These are phyloP conservation scores for Suhomyces emberorum DNA, from an alignment of 805 yeast genomes.

Conservation along the genomic window DNA sequence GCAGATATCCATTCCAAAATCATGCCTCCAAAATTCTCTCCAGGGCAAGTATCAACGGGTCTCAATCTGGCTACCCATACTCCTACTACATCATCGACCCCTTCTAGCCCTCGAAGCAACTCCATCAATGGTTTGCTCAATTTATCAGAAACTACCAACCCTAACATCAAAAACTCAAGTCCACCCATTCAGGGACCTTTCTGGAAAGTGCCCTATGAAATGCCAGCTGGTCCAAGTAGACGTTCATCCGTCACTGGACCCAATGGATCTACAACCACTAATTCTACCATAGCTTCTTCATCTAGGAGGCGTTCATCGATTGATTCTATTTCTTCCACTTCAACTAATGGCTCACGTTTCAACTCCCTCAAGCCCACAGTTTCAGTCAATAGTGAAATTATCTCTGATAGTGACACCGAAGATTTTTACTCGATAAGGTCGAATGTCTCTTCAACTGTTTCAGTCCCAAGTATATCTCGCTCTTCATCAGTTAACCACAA, in stretches of 20 bases:
- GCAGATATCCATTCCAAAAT: slow-evolving; percentile 13
- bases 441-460: slow-evolving; percentile 13
- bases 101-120: slow-evolving; percentile 9
- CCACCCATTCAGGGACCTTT: slow-evolving; percentile 44
- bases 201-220: slow-evolving; percentile 63
- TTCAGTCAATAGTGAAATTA: slow-evolving; percentile 19
- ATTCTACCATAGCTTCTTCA: slow-evolving; percentile 1
- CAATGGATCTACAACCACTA: slow-evolving; percentile 5
- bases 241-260: slow-evolving; percentile 12
- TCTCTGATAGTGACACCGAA: slow-evolving; percentile 32
- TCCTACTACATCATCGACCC: slow-evolving; percentile 2
- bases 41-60: neutral
- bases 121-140: slow-evolving; percentile 9
- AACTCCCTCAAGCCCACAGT: slow-evolving; percentile 27
- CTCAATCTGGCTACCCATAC: too few relatives aligned
- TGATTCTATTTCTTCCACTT: slow-evolving; percentile 49
- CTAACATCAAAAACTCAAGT: slow-evolving; percentile 13
- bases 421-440: slow-evolving; percentile 28
- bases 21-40: slow-evolving; percentile 1
- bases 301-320: slow-evolving; percentile 41
- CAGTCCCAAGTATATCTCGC: neutral
- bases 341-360: slow-evolving; percentile 37
- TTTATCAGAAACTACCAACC: slow-evolving; percentile 10
- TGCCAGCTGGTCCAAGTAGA: slow-evolving; percentile 34
- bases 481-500: slow-evolving; percentile 2